Evolutionary conservation across 345 rosid species (phyloP), one percentile per base, ranked within the genome.

Genomic region (Litchi chinensis): DNA sequence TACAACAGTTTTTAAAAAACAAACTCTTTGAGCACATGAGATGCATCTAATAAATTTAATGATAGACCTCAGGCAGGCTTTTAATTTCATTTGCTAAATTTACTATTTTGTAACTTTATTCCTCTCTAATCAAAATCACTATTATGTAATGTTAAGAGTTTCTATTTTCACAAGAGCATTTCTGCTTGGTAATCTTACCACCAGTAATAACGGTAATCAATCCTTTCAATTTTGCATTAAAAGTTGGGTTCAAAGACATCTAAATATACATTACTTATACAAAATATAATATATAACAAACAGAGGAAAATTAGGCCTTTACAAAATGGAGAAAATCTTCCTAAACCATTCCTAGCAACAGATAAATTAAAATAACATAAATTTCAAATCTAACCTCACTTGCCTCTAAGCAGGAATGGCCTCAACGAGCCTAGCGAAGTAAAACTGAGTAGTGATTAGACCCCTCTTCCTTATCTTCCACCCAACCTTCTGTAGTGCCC

Each of bases 401-500:
- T 54, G 48, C 0, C 8, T 78, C 82, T 84, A 89, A 19, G 83
- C 86, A 50, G 95, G 97, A 84, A 90, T 89, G 75, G 97, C 98
- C 86, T 96, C 99, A 1, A 96, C 84, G 2, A 96, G 91, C 76
- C 87, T 90, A 2, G 99, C 83, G 68, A 96, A 93, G 91, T 96
- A 96, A 82, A 96, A 94, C 77, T 92, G 97, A 0, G 97, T 80
- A 48, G 94, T 91, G 22, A 65, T 86, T 8, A 94, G 88, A 68
- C 98, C 99, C 80, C 97, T 89, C 86, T 90, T 90, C 40, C 79
- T 89, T 37, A 95, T 94, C 80, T 84, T 96, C 99, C 99, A 96
- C 21, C 99, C 99, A 40, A 85, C 94, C 86, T 92, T 96, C 71
- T 78, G 73, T 82, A 96, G 69, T 0, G 98, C 98, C 66, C 86